A percentile compares a stretch with the other conserved stretches of the same genome.
Conservation (phyloP, 2,329 filamentous ascomycete species). For the Alternaria longipes region DNA sequence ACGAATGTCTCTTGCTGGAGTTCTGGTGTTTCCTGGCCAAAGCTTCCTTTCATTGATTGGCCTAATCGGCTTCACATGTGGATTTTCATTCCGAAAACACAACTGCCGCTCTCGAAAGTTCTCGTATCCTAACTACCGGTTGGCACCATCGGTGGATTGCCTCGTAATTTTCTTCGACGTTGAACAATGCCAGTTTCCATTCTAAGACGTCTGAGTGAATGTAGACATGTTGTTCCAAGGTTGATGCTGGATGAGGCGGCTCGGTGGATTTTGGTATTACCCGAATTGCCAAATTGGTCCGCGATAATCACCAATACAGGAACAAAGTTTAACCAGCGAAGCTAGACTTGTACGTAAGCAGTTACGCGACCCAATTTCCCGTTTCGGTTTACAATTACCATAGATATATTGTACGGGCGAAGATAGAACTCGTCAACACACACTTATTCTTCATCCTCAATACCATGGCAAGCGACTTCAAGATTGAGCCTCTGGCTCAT, state of each 20-base stretch:
- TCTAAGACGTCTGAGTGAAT: not conserved
- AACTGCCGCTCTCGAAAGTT: not conserved
- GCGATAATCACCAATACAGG: not conserved
- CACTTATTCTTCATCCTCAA: not conserved
- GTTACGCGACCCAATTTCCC: not conserved
- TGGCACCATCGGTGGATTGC: not conserved
- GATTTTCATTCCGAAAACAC: not conserved
- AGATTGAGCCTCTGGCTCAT: conserved; percentile 11
- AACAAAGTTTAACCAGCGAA: not conserved
- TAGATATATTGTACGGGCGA: not conserved
- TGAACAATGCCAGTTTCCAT: not conserved
- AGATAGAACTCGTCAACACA: not conserved
- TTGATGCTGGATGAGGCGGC: not conserved
- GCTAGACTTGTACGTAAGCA: not conserved
- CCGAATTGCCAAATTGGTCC: conserved; percentile 9
- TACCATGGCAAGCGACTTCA: conserved; percentile 11
- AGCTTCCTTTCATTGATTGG: not conserved
- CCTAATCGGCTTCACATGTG: not conserved
- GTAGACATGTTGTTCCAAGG: not conserved
- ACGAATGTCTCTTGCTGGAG: not conserved
- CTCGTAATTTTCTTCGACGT: not conserved
- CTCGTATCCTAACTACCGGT: not conserved
- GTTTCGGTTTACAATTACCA: not conserved
- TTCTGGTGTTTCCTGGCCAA: not conserved
- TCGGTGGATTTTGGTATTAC: conserved; percentile 9